Evolutionary conservation across 2,329 filamentous ascomycete genomes (phyloP), one percentile per base, ranked within the genome.

Genomic region (Phyllosticta paracitricarpa): DNA sequence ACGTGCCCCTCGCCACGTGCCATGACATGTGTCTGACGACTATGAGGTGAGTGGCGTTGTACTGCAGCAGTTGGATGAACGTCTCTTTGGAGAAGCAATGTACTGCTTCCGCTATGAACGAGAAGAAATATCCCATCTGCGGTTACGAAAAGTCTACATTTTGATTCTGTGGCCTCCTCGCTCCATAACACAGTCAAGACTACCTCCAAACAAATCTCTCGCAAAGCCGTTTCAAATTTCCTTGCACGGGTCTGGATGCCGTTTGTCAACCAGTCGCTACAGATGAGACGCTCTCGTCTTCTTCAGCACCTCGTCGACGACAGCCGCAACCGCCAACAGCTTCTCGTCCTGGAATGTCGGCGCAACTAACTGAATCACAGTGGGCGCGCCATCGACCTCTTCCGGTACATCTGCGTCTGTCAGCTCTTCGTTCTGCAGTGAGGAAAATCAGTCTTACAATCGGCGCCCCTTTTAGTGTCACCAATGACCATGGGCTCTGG

Each of bases 281-380:
- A 24, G 2, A 2, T 19, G 5, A 33, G 12, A 35, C 24, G 24
- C 51, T 14, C 35, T 24, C 2, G 10, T 51, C 14, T 28, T 56
- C 9, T 61, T 58, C 12, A 66, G 57, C 5, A 66, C 58, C 22
- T 61, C 63, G 30, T 72, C 70, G n/a, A 76, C 69, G 8, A 71
- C 65, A 51, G 68, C 70, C 65, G 74, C 70, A 24, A 74, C 66
- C 35, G 73, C 68, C 6, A 76, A 59, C 58, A 75, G 54, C 62
- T 80, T 76, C 63, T 82, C 79, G 25, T 82, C 80, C 51, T 76
- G 73, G 69, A 80, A 77, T 1, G 72, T 71, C 4, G 75, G 76
- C 0, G 79, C 73, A n/a, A 78, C 67, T 2, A 82, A 64, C 63
- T 82, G 79, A 4, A 82, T 65, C 3, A 78, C 72, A 19, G 76